phyloP scores from a whole-genome alignment of 2,329 filamentous ascomycete species.

The Drechslerella stenobrocha region DNA sequence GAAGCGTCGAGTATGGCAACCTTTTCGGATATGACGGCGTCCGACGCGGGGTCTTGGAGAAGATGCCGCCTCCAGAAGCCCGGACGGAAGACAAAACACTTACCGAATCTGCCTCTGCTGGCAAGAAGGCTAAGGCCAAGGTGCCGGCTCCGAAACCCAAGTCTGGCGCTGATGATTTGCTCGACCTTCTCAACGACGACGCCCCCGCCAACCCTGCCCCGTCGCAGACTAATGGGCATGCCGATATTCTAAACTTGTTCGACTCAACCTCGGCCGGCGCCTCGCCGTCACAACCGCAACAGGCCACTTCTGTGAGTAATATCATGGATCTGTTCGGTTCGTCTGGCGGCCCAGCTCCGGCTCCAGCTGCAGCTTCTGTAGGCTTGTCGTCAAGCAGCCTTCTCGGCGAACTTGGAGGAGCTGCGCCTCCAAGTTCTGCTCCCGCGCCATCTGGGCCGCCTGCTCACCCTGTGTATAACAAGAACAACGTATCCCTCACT shows the following conservation, averaged over 20 bases:
- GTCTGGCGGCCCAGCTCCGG: conserved; percentile 56
- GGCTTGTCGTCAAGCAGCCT: conserved; percentile 59
- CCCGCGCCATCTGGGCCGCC: conserved; percentile 58
- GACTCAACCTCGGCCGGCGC: conserved; percentile 36
- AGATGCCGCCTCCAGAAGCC: conserved; percentile 97
- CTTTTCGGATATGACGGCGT: conserved; percentile 90
- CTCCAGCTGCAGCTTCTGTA: conserved; percentile 56
- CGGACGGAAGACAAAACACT: conserved; percentile 91
- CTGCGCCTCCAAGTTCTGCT: conserved; percentile 59
- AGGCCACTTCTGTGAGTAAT: conserved; percentile 58
- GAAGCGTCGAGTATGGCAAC: conserved; percentile 92
- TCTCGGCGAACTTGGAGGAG: conserved; percentile 62
- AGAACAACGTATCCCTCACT: conserved; percentile 78
- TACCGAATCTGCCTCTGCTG: conserved; percentile 68
- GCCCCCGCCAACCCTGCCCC: conserved; percentile 46
- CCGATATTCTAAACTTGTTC: conserved; percentile 42
- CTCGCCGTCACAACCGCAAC: conserved; percentile 53
- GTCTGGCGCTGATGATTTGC: conserved; percentile 57
- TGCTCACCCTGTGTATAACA: conserved; percentile 76
- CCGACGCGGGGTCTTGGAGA: conserved; percentile 85
- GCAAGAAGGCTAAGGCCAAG: conserved; percentile 67
- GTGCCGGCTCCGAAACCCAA: conserved; percentile 49
- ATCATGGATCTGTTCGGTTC: conserved; percentile 89
- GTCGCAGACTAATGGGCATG: conserved; percentile 67
- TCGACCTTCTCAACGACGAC: conserved; percentile 41